phyloP scores from a whole-genome alignment of 1,139 yeast genomes.

The Geotrichum restrictum region DNA sequence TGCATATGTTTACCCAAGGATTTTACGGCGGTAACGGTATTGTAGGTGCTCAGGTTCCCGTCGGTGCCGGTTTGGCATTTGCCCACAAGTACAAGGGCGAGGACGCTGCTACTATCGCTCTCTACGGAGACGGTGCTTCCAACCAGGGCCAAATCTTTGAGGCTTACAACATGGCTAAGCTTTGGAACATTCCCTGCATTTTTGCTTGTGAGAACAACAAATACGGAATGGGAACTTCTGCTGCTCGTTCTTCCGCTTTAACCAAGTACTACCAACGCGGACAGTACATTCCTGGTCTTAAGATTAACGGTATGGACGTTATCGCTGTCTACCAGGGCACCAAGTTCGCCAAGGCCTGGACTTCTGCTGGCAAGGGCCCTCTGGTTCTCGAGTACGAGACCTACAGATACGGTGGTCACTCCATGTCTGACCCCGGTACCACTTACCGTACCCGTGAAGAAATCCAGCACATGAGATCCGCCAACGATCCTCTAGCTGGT shows the following conservation, averaged over 20 bases:
- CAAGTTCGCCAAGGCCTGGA: conserved; percentile 95
- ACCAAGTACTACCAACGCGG: conserved; percentile 98
- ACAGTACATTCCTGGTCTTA: conserved; percentile 97
- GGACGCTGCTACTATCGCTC: conserved; percentile 76
- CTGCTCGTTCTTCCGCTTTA: conserved; percentile 92
- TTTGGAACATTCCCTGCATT: conserved; percentile 92
- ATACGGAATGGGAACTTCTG: conserved; percentile 99
- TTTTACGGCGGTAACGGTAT: conserved; percentile 99
- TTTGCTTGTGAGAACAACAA: conserved; percentile 98
- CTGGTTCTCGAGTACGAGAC: conserved; percentile 94
- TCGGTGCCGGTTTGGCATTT: conserved; percentile 95
- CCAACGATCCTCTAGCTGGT: conserved; percentile 97
- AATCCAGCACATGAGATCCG: conserved; percentile 98
- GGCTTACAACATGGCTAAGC: conserved; percentile 96
- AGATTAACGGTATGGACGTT: conserved; percentile 98
- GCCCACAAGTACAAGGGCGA: conserved; percentile 86
- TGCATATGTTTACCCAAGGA: conserved; percentile 95
- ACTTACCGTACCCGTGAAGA: conserved; percentile 99
- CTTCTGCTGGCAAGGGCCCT: conserved; percentile 91
- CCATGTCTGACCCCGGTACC: conserved; percentile 99
- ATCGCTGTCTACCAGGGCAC: conserved; percentile 94
- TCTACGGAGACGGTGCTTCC: conserved; percentile 98
- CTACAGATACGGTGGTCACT: conserved; percentile 99
- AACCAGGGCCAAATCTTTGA: conserved; percentile 99
- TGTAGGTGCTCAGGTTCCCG: conserved; percentile 98